These are phyloP conservation scores for Termitomyces sp. DNA, from an alignment of 768 basidiomycete genomes.

Conservation along the genomic window DNA sequence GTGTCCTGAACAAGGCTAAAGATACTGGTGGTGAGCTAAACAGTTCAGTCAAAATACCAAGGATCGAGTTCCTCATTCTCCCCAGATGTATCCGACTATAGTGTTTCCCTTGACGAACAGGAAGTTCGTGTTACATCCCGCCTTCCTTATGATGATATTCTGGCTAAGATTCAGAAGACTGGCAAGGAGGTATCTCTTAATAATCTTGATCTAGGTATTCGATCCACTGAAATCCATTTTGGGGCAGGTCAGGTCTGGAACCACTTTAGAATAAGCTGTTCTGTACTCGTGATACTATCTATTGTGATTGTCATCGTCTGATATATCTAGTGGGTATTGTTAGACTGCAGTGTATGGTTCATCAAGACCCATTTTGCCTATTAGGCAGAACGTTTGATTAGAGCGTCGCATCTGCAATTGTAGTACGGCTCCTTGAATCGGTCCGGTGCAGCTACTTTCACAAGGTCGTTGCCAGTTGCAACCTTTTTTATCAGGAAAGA, in stretches of 20 bases:
- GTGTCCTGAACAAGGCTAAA: constrained; percentile 72
- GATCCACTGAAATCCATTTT: not conserved
- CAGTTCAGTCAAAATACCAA: not conserved
- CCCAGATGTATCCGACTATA: constrained; percentile 55
- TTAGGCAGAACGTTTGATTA: no score
- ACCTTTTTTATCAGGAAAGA: no score
- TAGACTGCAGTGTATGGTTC: no score
- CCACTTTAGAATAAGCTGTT: constrained; percentile 35
- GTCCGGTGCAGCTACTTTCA: no score
- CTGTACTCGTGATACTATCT: not conserved
- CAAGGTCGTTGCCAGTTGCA: no score
- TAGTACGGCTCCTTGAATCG: no score
- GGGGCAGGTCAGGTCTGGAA: constrained; percentile 44
- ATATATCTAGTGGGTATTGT: not conserved
- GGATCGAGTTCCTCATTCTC: not conserved
- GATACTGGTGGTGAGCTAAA: constrained; percentile 31
- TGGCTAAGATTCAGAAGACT: constrained; percentile 83
- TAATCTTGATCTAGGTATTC: not conserved
- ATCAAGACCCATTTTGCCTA: no score
- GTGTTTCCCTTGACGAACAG: constrained; percentile 67
- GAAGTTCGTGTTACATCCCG: constrained; percentile 67
- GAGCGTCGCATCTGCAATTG: no score
- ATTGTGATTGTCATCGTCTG: not conserved
- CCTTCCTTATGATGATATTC: constrained; percentile 61
- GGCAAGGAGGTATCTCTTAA: constrained; percentile 71